Conservation (phyloP, 352 stramenopile genomes). For the Elongisporangium undulatum region DNA sequence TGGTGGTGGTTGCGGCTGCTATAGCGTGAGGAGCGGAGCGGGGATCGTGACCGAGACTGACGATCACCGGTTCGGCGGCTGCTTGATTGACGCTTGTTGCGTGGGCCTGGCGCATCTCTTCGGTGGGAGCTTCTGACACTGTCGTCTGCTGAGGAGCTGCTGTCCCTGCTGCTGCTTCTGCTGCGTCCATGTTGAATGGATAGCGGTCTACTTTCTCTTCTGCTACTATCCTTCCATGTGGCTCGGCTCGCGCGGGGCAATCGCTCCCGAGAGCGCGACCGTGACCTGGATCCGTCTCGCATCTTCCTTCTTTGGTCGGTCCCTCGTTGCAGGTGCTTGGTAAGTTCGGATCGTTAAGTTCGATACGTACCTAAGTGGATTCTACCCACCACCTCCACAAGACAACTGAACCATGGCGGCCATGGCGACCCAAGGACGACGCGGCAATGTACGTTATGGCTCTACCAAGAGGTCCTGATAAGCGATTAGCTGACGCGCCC, state of each 20-base stretch:
- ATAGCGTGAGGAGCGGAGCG: background rate
- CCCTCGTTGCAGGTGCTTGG: background rate
- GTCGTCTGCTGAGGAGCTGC: background rate
- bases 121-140: background rate
- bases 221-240: background rate
- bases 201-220: background rate
- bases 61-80: background rate
- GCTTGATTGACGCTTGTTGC: background rate
- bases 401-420: slow-evolving; percentile 18
- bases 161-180: background rate
- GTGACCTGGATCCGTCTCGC: background rate
- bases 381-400: background rate
- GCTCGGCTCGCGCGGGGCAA: background rate
- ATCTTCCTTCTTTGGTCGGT: background rate
- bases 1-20: too few species aligned
- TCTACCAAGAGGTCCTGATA: background rate
- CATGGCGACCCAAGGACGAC: slow-evolving; percentile 55
- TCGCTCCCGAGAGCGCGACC: background rate
- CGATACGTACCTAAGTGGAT: background rate
- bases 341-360: background rate
- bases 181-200: background rate
- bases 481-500: background rate
- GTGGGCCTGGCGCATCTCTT: background rate
- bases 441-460: slow-evolving; percentile 48
- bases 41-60: background rate